Evolutionary conservation across 768 basidiomycete species (phyloP).

Genomic region (Termitomyces sp.): DNA sequence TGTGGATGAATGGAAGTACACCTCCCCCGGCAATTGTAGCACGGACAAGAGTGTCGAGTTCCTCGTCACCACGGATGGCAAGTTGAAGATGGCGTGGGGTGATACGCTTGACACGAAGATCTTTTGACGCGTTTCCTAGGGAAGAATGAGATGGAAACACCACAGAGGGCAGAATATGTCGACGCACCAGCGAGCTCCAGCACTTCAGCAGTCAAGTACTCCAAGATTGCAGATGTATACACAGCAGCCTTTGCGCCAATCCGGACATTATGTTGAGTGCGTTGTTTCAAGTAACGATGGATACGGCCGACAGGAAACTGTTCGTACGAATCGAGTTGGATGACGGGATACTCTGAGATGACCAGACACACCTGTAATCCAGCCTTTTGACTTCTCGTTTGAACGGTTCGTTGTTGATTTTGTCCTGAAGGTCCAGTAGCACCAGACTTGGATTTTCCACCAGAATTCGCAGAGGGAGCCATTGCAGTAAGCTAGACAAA

Average conservation of each 20-base stretch:
- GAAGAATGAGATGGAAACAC: not conserved
- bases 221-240: constrained; percentile 92
- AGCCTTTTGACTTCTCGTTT: constrained; percentile 77
- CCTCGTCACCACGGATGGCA: constrained; percentile 95
- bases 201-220: constrained; percentile 95
- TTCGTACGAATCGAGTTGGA: not conserved
- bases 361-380: constrained; percentile 66
- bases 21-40: constrained; percentile 93
- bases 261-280: constrained; percentile 89
- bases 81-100: constrained; percentile 94
- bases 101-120: constrained; percentile 95
- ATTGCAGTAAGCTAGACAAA: constrained; percentile 17
- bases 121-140: constrained; percentile 92
- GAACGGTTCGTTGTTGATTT: constrained; percentile 35
- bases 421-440: constrained; percentile 23
- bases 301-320: constrained; percentile 98
- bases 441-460: constrained; percentile 59
- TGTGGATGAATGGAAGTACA: constrained; percentile 86
- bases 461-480: constrained; percentile 47
- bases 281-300: constrained; percentile 89
- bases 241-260: constrained; percentile 98
- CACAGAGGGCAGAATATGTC: not conserved
- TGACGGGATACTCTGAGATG: not conserved
- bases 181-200: constrained; percentile 87
- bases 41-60: constrained; percentile 90